Conservation (phyloP, 352 stramenopile genomes). For the Elongisporangium anandrum region DNA sequence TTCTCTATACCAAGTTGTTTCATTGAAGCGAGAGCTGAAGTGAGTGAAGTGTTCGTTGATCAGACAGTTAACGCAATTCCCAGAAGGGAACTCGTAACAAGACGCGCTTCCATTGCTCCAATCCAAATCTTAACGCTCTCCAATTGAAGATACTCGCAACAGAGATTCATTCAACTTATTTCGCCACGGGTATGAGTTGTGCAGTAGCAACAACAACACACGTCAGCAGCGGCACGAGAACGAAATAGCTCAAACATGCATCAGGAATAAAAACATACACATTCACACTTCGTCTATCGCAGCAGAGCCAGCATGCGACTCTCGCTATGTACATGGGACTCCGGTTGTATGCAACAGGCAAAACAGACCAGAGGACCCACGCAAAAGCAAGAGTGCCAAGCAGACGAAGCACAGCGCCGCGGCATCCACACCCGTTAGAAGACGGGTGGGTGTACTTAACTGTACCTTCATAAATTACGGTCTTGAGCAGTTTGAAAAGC, state of each 20-base stretch:
- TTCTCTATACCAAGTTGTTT: no score
- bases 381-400: conserved; percentile 6
- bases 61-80: no score
- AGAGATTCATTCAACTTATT: not conserved
- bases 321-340: not conserved
- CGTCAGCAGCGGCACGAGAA: not conserved
- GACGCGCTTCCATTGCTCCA: not conserved
- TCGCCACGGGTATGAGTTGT: not conserved
- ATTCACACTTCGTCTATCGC: not conserved
- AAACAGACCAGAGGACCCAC: conserved; percentile 11
- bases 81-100: no score
- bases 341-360: conserved; percentile 23
- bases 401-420: conserved; percentile 1
- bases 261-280: not conserved
- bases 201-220: not conserved
- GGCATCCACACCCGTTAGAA: not conserved
- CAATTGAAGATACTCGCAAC: not conserved
- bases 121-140: not conserved
- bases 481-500: conserved; percentile 7
- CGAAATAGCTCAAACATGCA: not conserved
- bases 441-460: not conserved
- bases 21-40: no score
- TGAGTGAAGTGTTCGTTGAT: no score
- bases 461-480: conserved; percentile 24
- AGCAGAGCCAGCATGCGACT: not conserved